Evolutionary conservation across 2,329 filamentous ascomycete species (phyloP).

Genomic region (Pyrenophora tritici-repentis): DNA sequence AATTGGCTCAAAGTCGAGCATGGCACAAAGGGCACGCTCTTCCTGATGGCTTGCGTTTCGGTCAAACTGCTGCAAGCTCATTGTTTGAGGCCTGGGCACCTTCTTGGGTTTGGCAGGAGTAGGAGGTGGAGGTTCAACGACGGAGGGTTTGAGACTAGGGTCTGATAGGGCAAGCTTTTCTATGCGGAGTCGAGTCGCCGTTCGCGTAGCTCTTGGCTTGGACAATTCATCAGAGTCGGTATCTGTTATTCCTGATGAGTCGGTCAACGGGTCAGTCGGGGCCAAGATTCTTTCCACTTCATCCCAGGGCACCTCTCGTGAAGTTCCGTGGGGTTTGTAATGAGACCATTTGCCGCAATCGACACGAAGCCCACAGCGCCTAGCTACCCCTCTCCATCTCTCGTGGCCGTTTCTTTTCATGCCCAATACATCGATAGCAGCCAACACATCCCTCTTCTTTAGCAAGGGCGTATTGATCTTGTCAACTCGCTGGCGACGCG

Average conservation of each 20-base stretch:
- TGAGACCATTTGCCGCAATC: slow-evolving; percentile 31
- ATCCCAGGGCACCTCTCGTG: slow-evolving; percentile 51
- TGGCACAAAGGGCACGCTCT: slow-evolving; percentile 52
- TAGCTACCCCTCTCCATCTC: slow-evolving; percentile 59
- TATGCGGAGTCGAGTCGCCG: slow-evolving; percentile 36
- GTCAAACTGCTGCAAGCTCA: slow-evolving; percentile 52
- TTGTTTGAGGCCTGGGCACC: neutral
- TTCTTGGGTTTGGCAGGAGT: neutral
- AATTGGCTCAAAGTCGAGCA: slow-evolving; percentile 45
- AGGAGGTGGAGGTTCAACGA: neutral
- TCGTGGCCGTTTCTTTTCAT: slow-evolving; percentile 53
- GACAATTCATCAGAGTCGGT: slow-evolving; percentile 26
- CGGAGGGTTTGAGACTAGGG: slow-evolving; percentile 6
- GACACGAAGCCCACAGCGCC: slow-evolving; percentile 59
- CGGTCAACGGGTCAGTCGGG: slow-evolving; percentile 7
- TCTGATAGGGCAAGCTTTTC: slow-evolving; percentile 17
- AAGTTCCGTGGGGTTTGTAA: slow-evolving; percentile 20
- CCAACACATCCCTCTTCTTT: slow-evolving; percentile 56
- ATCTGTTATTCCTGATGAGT: slow-evolving; percentile 39
- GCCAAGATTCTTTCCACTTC: slow-evolving; percentile 41
- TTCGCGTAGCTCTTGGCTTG: slow-evolving; percentile 28
- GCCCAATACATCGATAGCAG: slow-evolving; percentile 60
- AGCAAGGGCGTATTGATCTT: slow-evolving; percentile 45
- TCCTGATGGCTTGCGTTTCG: slow-evolving; percentile 50
- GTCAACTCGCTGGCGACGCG: slow-evolving; percentile 44